Evolutionary conservation across 768 basidiomycete genomes (phyloP).

Genomic region (Lentinula aciculospora): DNA sequence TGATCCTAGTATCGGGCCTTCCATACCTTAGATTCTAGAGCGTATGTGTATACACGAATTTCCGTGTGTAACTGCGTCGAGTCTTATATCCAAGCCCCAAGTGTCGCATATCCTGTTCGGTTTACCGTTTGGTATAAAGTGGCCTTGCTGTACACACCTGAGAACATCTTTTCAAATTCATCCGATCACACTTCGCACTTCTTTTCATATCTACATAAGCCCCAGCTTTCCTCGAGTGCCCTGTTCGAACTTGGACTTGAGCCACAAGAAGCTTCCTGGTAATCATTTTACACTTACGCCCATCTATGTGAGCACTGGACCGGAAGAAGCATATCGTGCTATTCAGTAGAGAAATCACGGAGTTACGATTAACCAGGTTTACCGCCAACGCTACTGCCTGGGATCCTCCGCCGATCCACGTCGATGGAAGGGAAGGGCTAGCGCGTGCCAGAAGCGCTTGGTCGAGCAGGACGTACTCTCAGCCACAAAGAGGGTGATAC

Average conservation of each 20-base stretch:
- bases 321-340: neutral
- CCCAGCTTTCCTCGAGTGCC: neutral
- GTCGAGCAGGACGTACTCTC: neutral
- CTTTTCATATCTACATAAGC: neutral
- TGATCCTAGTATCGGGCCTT: neutral
- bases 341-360: neutral
- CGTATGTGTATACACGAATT: neutral
- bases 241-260: neutral
- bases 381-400: neutral
- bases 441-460: neutral
- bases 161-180: neutral
- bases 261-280: neutral
- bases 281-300: neutral
- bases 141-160: neutral
- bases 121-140: too few species aligned
- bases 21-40: neutral
- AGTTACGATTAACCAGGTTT: neutral
- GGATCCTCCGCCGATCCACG: neutral
- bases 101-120: neutral
- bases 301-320: neutral
- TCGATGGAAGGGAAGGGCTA: neutral
- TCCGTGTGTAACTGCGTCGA: neutral
- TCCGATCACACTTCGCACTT: slow-evolving; percentile 1
- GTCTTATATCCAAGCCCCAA: neutral
- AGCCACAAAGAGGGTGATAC: neutral